These are phyloP conservation scores for Populus simonii DNA, from an alignment of 345 rosid genomes.

Conservation along the genomic window DNA sequence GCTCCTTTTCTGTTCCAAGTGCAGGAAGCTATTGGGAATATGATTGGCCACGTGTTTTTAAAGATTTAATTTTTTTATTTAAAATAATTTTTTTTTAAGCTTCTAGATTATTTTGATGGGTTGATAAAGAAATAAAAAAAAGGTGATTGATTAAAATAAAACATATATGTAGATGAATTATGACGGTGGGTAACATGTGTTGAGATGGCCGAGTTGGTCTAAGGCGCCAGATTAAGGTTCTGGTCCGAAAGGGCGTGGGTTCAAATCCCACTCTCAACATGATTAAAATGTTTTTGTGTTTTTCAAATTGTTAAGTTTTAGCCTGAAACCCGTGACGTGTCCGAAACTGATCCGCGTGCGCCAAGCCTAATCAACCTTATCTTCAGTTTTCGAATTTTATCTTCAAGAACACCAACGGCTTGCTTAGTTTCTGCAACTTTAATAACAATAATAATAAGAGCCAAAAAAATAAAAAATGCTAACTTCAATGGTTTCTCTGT, in stretches of 20 bases:
- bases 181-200: constrained; percentile 1
- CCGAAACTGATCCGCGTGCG: no score
- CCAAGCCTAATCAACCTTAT: no score
- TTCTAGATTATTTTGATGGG: no score
- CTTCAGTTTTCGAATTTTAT: no score
- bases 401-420: neutral
- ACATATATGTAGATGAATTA: rapidly evolving
- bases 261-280: constrained; percentile 96
- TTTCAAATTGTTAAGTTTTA: no score
- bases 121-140: no score
- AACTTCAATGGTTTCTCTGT: neutral
- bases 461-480: neutral
- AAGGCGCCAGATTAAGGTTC: constrained; percentile 99
- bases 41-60: no score
- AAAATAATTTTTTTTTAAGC: no score
- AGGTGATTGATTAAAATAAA: rapidly evolving
- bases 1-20: no score
- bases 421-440: neutral
- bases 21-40: no score
- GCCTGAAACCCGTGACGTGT: no score
- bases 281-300: rapidly evolving
- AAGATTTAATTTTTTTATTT: no score
- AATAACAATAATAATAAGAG: neutral
- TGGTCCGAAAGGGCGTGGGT: constrained; percentile 99
- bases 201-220: constrained; percentile 99